Percentiles rank a stretch among this genome's conserved stretches.
These are phyloP conservation scores for Neurospora sublineolata DNA, from an alignment of 495 filamentous ascomycete species.

Conservation along the genomic window DNA sequence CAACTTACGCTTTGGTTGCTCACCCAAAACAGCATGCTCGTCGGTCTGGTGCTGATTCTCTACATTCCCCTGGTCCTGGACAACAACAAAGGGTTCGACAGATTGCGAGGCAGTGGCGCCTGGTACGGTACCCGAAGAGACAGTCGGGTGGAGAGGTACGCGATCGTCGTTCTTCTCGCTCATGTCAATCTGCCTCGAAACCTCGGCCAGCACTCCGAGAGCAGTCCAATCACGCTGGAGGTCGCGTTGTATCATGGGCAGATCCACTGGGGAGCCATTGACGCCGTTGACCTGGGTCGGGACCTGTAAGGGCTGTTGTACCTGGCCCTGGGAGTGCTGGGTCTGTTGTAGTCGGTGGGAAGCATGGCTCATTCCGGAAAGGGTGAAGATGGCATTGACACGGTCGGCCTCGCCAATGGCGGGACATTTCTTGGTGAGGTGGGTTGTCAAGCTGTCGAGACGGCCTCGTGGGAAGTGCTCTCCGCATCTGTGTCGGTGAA, in stretches of 20 bases:
- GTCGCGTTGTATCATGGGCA: slow-evolving; percentile 20
- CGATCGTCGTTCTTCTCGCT: slow-evolving; percentile 39
- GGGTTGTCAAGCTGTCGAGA: slow-evolving; percentile 64
- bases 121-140: background rate
- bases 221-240: slow-evolving; percentile 49
- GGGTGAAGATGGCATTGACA: slow-evolving; percentile 47
- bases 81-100: slow-evolving; percentile 30
- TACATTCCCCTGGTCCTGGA: slow-evolving; percentile 39
- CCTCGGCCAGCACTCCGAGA: slow-evolving; percentile 71
- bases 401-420: slow-evolving; percentile 56
- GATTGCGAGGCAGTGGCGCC: slow-evolving; percentile 4
- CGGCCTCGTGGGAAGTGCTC: slow-evolving; percentile 78
- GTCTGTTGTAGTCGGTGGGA: slow-evolving; percentile 16
- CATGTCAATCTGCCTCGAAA: slow-evolving; percentile 56
- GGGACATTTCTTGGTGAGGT: slow-evolving; percentile 72
- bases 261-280: slow-evolving; percentile 18
- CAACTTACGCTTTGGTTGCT: background rate
- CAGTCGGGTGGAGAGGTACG: slow-evolving; percentile 6
- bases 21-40: slow-evolving; percentile 14
- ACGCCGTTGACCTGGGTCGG: slow-evolving; percentile 29
- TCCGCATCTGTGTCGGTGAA: slow-evolving; percentile 42
- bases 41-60: slow-evolving; percentile 33
- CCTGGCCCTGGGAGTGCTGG: slow-evolving; percentile 13
- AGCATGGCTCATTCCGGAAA: slow-evolving; percentile 29
- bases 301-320: slow-evolving; percentile 11